Evolutionary conservation across 2,329 filamentous ascomycete genomes (phyloP).

Genomic region (Elsinoe fawcettii): DNA sequence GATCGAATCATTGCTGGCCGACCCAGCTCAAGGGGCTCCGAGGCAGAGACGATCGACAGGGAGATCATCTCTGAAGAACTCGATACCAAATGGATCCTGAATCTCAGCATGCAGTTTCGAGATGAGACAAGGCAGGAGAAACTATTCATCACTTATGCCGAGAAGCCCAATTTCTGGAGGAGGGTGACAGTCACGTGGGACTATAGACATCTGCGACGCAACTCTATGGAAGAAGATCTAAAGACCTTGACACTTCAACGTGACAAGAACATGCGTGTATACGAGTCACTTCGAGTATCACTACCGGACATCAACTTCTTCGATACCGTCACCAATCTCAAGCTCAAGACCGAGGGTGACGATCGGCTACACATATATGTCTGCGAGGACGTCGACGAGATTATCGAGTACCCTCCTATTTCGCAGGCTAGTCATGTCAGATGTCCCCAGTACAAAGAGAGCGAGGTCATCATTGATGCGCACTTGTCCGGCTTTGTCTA

Average conservation of each 20-base stretch:
- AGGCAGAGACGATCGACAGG: conserved; percentile 42
- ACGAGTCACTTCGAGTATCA: conserved; percentile 88
- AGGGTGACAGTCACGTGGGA: conserved; percentile 90
- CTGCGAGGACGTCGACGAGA: conserved; percentile 94
- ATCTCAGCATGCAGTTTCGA: conserved; percentile 95
- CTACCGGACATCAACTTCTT: conserved; percentile 93
- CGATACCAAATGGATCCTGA: conserved; percentile 86
- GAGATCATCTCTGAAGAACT: conserved; percentile 68
- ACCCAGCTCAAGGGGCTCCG: conserved; percentile 20
- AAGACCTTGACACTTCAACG: conserved; percentile 71
- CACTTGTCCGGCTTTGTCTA: conserved; percentile 98
- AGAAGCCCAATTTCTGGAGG: conserved; percentile 70
- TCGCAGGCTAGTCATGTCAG: conserved; percentile 65
- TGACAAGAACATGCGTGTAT: conserved; percentile 88
- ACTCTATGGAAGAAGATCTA: conserved; percentile 80
- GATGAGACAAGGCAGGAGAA: conserved; percentile 91
- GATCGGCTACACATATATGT: conserved; percentile 91
- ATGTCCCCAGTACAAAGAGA: conserved; percentile 56
- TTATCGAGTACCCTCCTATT: conserved; percentile 73
- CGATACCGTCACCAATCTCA: conserved; percentile 89
- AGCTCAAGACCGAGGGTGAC: conserved; percentile 76
- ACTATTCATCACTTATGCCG: conserved; percentile 93
- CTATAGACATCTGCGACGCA: conserved; percentile 70
- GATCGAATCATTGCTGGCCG: not conserved
- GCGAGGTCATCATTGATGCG: conserved; percentile 72